Percentiles rank a stretch among this genome's conserved stretches.
phyloP scores from a whole-genome alignment of 1,139 yeast species.

The Candida gigantensis region DNA sequence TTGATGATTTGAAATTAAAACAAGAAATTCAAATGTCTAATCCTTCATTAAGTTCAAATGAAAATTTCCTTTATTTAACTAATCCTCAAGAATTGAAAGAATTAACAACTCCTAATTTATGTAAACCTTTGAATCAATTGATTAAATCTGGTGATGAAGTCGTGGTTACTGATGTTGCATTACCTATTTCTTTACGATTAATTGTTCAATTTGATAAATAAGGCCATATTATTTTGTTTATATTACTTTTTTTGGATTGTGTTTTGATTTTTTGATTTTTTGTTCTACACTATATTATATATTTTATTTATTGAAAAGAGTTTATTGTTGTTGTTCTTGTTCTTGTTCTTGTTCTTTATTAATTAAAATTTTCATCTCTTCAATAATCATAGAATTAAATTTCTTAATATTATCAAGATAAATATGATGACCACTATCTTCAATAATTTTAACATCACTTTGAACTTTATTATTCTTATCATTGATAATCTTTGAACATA shows the following conservation, averaged over 20 bases:
- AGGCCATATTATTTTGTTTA: no score
- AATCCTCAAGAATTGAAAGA: constrained; percentile 54
- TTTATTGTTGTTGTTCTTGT: constrained; percentile 1
- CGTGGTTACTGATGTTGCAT: constrained; percentile 55
- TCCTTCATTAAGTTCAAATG: constrained; percentile 54
- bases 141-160: constrained; percentile 50
- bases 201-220: constrained; percentile 22
- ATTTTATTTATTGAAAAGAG: not conserved
- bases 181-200: constrained; percentile 47
- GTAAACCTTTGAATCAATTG: constrained; percentile 35
- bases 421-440: constrained; percentile 69
- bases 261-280: not conserved
- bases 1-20: constrained; percentile 35
- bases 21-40: constrained; percentile 44
- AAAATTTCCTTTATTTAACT: constrained; percentile 47
- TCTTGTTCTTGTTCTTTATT: no score
- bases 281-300: not conserved
- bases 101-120: constrained; percentile 50
- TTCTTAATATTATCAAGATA: constrained; percentile 59
- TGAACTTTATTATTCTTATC: constrained; percentile 13
- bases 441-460: constrained; percentile 48
- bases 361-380: constrained; percentile 26
- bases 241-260: constrained; percentile 8
- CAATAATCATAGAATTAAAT: constrained; percentile 51
- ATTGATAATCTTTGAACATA: constrained; percentile 39